These are phyloP conservation scores for Periglandula ipomoeae DNA, from an alignment of 2,329 filamentous ascomycete species.

Conservation along the genomic window DNA sequence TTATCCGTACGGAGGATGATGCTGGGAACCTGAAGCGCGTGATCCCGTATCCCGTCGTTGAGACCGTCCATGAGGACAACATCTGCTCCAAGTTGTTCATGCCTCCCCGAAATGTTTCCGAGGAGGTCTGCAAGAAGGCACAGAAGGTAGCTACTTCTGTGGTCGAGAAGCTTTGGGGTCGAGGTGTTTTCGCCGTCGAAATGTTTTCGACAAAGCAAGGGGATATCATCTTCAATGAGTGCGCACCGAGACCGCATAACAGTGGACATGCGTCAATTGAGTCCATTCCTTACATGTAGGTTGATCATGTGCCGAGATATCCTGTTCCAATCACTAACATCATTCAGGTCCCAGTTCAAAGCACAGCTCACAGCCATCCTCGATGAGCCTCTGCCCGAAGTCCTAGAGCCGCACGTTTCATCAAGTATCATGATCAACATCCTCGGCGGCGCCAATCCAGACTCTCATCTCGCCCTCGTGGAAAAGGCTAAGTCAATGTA, in stretches of 20 bases:
- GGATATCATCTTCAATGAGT: constrained; percentile 17
- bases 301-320: neutral
- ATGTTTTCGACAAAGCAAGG: constrained; percentile 79
- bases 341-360: constrained; percentile 66
- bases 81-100: constrained; percentile 91
- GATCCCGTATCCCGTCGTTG: constrained; percentile 78
- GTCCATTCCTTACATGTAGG: constrained; percentile 60
- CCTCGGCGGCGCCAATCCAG: constrained; percentile 56
- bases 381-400: constrained; percentile 45
- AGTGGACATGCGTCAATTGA: constrained; percentile 95
- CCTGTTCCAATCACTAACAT: neutral
- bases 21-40: constrained; percentile 37
- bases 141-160: constrained; percentile 72
- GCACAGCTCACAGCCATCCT: constrained; percentile 82
- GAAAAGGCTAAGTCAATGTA: constrained; percentile 35
- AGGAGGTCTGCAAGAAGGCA: constrained; percentile 52
- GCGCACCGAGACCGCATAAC: constrained; percentile 71
- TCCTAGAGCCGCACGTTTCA: constrained; percentile 48
- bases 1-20: constrained; percentile 74
- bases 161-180: constrained; percentile 70
- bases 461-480: constrained; percentile 49
- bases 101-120: constrained; percentile 64
- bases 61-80: constrained; percentile 91
- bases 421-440: constrained; percentile 74
- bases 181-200: constrained; percentile 93